Base-by-base conservation (phyloP, 371 early-diverging fungal genomes). In the Furculomyces boomerangus region DNA sequence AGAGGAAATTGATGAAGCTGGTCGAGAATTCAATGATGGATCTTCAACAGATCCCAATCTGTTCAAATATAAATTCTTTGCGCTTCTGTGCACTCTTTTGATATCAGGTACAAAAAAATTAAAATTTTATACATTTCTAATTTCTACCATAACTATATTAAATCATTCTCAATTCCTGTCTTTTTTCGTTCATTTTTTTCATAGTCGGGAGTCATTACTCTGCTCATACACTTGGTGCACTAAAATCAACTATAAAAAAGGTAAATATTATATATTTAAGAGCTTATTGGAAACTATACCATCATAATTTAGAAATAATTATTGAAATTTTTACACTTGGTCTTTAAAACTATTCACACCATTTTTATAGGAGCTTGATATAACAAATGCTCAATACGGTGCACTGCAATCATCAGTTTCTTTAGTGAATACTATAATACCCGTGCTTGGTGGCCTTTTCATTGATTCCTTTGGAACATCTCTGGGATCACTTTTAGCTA, bases 161-260 rank as follows among this genome's bases (percentile, higher is more conserved):
- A n/a, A 16, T 35, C 8, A 16, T 7, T 27, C 24, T 26, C 31
- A 25, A 48, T 1, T 30, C 28, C 31, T 18, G 41, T 16, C 32
- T 29, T 46, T 37, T 31, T 41, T 28, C 46, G 45, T 39, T 49
- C 26, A 54, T 18, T 47, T 27, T 16, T 47, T 30, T 31, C 53
- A 41, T 59, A 82, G 81, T 81, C 48, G 83, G 83, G 37, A 78
- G 77, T 49, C 83, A 82, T 65, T 82, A 79, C 62, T 77, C 83
- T 27, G 81, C 80, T 35, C 81, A 81, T 61, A 81, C 83, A 16
- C 60, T 82, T 28, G 79, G 80, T 3, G 80, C 81, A 24, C 65
- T 82, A 67, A 82, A 82, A 60, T 69, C 72, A 13, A 78, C 68
- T 1, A 66, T 82, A 40, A 82, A 82, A 60, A 66, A 75, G 67